Evolutionary conservation across 768 basidiomycete species (phyloP).

Genomic region (Postia placenta): DNA sequence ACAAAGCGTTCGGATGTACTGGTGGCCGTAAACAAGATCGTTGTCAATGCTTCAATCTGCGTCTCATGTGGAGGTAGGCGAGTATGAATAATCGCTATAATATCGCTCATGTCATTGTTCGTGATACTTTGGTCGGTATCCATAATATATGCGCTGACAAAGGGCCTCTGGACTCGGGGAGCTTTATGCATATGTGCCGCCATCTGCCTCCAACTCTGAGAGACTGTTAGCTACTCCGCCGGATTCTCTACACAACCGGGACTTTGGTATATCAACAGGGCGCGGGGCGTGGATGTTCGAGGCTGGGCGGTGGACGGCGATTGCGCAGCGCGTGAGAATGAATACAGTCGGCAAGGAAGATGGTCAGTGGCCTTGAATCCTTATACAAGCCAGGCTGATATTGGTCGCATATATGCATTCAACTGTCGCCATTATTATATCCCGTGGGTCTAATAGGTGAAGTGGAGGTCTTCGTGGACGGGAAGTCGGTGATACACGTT

Average conservation of each 20-base stretch:
- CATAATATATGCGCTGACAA: too few species aligned
- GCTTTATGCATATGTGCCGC: not conserved
- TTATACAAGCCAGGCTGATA: constrained; percentile 1
- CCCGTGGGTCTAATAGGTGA: constrained; percentile 49
- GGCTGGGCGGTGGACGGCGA: constrained; percentile 48
- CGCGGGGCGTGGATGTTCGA: constrained; percentile 54
- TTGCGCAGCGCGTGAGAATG: constrained; percentile 64
- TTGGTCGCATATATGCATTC: not conserved
- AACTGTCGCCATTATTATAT: not conserved
- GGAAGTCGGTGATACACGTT: constrained; percentile 45
- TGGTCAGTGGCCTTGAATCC: constrained; percentile 32
- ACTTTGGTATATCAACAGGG: constrained; percentile 64
- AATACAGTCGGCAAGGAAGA: constrained; percentile 56
- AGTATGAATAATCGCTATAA: too few species aligned
- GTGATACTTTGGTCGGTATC: too few species aligned
- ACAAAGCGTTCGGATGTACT: constrained; percentile 56
- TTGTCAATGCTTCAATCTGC: constrained; percentile 61
- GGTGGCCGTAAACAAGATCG: constrained; percentile 61
- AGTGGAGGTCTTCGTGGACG: constrained; percentile 60
- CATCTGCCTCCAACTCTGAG: constrained; percentile 27
- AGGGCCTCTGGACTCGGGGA: not conserved
- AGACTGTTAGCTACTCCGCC: constrained; percentile 44
- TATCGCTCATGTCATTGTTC: too few species aligned
- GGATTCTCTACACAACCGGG: constrained; percentile 40
- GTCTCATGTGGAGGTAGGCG: constrained; percentile 70